A percentile compares a stretch with the other conserved stretches of the same genome.
Evolutionary conservation across 768 basidiomycete genomes (phyloP).

Genomic region (Boletus speciosus): DNA sequence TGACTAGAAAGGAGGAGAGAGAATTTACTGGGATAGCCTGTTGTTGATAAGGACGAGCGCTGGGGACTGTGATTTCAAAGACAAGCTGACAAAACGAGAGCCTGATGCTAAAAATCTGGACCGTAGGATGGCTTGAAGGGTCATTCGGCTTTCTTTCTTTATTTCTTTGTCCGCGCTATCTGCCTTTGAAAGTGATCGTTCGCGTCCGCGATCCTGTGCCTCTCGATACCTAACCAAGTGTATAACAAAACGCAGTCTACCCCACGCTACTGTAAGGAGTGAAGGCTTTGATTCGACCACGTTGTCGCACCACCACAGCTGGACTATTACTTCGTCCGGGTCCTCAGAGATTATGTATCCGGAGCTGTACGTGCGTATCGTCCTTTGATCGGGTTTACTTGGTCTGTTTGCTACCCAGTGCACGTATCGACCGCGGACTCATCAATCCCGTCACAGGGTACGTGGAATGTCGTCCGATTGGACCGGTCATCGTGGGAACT

Average conservation of each 20-base stretch:
- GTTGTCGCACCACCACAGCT: background rate
- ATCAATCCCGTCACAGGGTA: background rate
- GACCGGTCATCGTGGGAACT: background rate
- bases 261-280: background rate
- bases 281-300: background rate
- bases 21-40: slow-evolving; percentile 2
- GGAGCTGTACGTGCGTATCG: background rate
- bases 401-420: background rate
- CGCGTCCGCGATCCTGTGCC: background rate
- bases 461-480: background rate
- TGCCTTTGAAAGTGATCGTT: background rate
- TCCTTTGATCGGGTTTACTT: background rate
- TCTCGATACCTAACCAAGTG: background rate
- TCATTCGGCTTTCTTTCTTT: slow-evolving; percentile 6
- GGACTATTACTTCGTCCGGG: background rate
- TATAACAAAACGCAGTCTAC: background rate
- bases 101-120: background rate
- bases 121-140: slow-evolving; percentile 4
- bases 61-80: background rate
- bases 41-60: background rate
- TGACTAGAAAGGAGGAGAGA: background rate
- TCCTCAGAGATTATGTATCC: background rate
- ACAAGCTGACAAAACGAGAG: background rate
- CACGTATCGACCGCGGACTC: background rate
- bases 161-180: slow-evolving; percentile 8